A percentile compares a stretch with the other conserved stretches of the same genome.
Conservation (phyloP, 768 basidiomycete species). For the Naganishia antarctica region DNA sequence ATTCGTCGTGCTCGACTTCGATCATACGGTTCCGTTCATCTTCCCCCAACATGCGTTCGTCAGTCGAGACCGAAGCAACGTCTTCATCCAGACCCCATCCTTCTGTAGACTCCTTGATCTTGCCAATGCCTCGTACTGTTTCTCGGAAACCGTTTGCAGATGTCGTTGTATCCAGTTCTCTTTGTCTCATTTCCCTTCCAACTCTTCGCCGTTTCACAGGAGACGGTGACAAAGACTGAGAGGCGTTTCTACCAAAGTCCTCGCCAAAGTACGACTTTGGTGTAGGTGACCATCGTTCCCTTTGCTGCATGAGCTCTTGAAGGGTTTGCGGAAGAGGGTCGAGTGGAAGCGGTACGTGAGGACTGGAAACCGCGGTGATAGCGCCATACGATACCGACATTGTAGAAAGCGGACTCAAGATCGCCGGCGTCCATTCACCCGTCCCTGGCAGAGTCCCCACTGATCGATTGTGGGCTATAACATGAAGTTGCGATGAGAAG, state of each 20-base stretch:
- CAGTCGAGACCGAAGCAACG: not conserved
- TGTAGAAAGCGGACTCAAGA: not conserved
- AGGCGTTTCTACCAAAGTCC: not conserved
- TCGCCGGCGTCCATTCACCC: not conserved
- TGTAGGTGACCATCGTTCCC: conserved; percentile 13
- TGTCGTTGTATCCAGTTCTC: not conserved
- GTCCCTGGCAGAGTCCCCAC: not conserved
- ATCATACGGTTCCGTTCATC: not conserved
- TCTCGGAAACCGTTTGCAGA: not conserved
- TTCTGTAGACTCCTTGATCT: not conserved
- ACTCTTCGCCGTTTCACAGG: not conserved
- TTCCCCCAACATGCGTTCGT: not conserved
- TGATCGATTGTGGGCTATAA: not conserved
- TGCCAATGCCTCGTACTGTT: not conserved
- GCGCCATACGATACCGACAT: conserved; percentile 9
- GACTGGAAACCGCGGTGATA: not conserved
- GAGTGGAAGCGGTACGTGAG: conserved; percentile 3
- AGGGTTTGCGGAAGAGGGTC: conserved; percentile 15
- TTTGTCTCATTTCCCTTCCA: not conserved
- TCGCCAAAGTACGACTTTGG: conserved; percentile 9
- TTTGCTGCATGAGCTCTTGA: conserved; percentile 15
- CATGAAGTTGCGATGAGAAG: too few relatives aligned
- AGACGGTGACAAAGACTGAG: conserved; percentile 4
- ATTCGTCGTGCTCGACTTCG: not conserved
- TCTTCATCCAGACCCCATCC: conserved; percentile 16